These are phyloP conservation scores for Zasmidium angulare DNA, from an alignment of 2,329 filamentous ascomycete species.

Conservation along the genomic window DNA sequence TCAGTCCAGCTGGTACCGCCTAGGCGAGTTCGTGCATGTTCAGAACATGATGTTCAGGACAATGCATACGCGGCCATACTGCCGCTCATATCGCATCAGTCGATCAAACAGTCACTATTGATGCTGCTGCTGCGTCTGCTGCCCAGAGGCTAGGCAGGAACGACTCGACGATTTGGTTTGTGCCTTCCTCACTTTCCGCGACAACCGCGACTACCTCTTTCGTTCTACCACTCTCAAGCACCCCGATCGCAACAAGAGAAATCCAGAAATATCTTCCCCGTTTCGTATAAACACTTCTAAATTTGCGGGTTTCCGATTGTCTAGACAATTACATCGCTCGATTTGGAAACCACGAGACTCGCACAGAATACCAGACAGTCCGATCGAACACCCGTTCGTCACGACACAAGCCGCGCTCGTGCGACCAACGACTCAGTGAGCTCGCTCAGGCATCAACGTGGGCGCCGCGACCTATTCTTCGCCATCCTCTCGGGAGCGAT, in stretches of 20 bases:
- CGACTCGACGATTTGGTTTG: neutral
- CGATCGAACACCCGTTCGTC: slow-evolving; percentile 5
- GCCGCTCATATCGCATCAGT: too few species aligned
- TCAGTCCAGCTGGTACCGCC: neutral
- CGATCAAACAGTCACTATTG: neutral
- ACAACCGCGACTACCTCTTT: neutral
- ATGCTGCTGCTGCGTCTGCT: too few species aligned
- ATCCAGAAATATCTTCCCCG: too few species aligned
- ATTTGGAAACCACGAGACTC: neutral
- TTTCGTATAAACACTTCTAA: too few species aligned
- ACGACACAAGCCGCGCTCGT: neutral
- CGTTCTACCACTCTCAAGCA: neutral
- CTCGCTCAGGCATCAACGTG: neutral
- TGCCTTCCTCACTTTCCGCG: neutral
- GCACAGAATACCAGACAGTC: slow-evolving; percentile 1
- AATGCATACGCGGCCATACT: too few species aligned
- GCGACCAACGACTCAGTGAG: neutral
- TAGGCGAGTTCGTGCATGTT: too few species aligned
- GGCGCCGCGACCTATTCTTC: neutral
- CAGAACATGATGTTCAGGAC: too few species aligned
- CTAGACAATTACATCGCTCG: neutral
- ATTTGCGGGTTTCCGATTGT: neutral
- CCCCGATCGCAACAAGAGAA: neutral
- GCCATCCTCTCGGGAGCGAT: neutral
- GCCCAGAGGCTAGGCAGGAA: too few species aligned